A percentile compares a stretch with the other conserved stretches of the same genome.
Evolutionary conservation across 2,329 filamentous ascomycete genomes (phyloP).

Genomic region (Pyrenochaeta sp.): DNA sequence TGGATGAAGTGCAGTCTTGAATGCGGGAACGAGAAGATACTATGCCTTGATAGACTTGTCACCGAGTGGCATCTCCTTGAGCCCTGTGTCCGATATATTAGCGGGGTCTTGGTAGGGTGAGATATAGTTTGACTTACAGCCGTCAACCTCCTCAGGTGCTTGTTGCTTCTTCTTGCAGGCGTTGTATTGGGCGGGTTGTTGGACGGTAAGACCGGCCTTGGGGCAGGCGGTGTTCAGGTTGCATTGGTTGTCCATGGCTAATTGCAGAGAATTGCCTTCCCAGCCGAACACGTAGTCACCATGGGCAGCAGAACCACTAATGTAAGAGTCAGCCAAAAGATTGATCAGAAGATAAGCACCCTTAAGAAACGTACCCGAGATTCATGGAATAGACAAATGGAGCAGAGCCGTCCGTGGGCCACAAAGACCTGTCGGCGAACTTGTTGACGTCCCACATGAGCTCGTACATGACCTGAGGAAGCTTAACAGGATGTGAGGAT

Average conservation of each 20-base stretch:
- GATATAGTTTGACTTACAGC: conserved; percentile 32
- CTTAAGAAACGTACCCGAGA: conserved; percentile 31
- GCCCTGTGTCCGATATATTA: conserved; percentile 32
- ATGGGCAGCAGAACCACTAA: conserved; percentile 41
- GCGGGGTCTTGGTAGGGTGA: not conserved
- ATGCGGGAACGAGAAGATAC: not conserved
- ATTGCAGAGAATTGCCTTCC: conserved; percentile 56
- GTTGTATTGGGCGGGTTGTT: conserved; percentile 36
- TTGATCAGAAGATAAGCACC: not conserved
- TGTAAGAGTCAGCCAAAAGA: not conserved
- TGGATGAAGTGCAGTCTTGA: not conserved
- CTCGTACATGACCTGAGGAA: conserved; percentile 48
- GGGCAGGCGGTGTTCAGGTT: conserved; percentile 45
- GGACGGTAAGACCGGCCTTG: conserved; percentile 40
- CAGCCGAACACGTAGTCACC: conserved; percentile 55
- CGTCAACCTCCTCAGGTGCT: conserved; percentile 41
- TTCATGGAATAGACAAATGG: conserved; percentile 47
- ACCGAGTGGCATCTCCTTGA: conserved; percentile 37
- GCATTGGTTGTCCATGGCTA: conserved; percentile 53
- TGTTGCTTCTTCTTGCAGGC: conserved; percentile 46
- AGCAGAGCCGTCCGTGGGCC: conserved; percentile 43
- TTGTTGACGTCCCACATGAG: conserved; percentile 46
- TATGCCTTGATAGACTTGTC: conserved; percentile 38
- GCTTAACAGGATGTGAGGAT: conserved; percentile 44
- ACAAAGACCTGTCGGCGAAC: conserved; percentile 40